These are phyloP conservation scores for Pseudogymnoascus destructans DNA, from an alignment of 2,329 filamentous ascomycete genomes.

Conservation along the genomic window DNA sequence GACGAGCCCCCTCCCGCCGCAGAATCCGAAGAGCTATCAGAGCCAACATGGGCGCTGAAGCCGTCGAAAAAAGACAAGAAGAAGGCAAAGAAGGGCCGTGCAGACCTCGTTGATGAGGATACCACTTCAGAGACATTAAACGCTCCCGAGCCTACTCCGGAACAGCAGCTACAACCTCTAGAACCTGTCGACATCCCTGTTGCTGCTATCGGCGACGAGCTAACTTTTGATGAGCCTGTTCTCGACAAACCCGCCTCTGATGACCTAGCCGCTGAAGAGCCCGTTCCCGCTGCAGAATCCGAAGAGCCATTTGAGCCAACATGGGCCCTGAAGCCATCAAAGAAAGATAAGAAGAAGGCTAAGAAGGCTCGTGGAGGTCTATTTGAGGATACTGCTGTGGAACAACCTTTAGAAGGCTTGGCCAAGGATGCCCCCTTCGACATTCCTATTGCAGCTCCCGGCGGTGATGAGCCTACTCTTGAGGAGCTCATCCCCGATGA, in stretches of 20 bases:
- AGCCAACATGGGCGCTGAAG: constrained; percentile 5
- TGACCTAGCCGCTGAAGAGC: background rate
- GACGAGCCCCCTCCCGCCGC: background rate
- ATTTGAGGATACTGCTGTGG: constrained; percentile 5
- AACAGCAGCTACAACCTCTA: background rate
- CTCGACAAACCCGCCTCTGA: background rate
- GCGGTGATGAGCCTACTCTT: background rate
- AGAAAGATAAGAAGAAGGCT: constrained; percentile 32
- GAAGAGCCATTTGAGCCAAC: background rate
- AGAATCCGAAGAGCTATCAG: background rate
- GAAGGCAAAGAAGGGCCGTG: constrained; percentile 24
- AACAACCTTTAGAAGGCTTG: background rate
- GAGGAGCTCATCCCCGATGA: background rate
- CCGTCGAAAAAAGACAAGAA: constrained; percentile 32
- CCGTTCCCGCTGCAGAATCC: background rate
- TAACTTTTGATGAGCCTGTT: background rate
- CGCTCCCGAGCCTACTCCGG: background rate
- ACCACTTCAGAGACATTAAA: background rate
- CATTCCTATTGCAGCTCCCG: background rate
- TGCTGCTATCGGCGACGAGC: background rate
- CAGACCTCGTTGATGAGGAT: constrained; percentile 10
- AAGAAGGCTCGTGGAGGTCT: constrained; percentile 16
- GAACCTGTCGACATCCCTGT: background rate
- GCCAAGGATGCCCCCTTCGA: background rate
- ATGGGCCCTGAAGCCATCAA: constrained; percentile 19